Base-by-base conservation (phyloP, 2,329 filamentous ascomycete genomes). In the Fusarium sp. region DNA sequence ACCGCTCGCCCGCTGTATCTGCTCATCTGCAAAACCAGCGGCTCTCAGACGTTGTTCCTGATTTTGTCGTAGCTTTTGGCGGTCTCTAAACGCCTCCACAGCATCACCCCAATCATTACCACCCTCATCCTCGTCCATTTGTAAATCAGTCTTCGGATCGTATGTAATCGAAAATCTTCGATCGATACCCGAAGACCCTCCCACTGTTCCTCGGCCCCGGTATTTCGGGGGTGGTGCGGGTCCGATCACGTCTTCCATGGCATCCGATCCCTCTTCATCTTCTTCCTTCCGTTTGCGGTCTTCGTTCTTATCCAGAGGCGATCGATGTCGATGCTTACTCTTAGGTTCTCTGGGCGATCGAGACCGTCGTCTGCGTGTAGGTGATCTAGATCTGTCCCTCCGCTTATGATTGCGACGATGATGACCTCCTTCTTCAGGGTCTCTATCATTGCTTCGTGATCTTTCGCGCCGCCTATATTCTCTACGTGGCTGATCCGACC, bases 71-170 rank as follows among this genome's bases (percentile, higher is more conserved):
- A 92, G 94, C 69, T 90, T 90, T 70, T 93, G 88, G n/a, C 93
- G 89, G 76, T 97, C 93, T 38, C 91, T 87, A 57, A 93, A 84
- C 7, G 91, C 89, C 79, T 97, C 93, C 2, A 96, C 83, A 2
- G 92, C 89, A 72, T 93, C 88, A 43, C 93, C 92, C 94, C 93
- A 97, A 63, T 93, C 89, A 64, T 91, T 89, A 28, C 84, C 85
- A 23, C 78, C 82, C 2, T 83, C 82, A 4, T 64, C 59, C 11
- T 81, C 80, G 64, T 85, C 84, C 47, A 83, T 80, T 38, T 84
- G 80, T 6, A 91, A 79, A 71, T 92, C 88, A n/a, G 81, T 77
- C 9, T 79, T 84, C 0, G 86, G 85, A 62, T 89, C 84, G 71
- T 91, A 91, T 49, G 83, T 86, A 2, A 88, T 82, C 2, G 91